Percentiles rank a stretch among this genome's conserved stretches.
Evolutionary conservation across 73 alveolate genomes (phyloP).

Genomic region (Tetrahymena elliotti): DNA sequence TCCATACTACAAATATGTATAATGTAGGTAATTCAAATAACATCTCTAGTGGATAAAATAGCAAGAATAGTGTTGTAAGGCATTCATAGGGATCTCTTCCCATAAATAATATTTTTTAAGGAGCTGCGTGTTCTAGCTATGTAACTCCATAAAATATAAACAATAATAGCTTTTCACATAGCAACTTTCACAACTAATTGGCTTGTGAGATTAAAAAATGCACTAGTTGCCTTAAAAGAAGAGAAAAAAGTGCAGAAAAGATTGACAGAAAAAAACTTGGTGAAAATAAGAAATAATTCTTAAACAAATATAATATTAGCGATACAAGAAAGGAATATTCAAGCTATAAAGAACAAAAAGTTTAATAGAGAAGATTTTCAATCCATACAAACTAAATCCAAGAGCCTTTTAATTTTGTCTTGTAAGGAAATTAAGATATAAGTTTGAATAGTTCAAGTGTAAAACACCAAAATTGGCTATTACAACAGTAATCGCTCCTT

Average conservation of each 20-base stretch:
- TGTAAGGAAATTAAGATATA: background rate
- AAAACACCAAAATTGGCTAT: background rate
- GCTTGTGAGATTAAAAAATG: background rate
- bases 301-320: background rate
- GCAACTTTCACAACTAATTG: background rate
- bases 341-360: background rate
- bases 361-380: background rate
- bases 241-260: background rate
- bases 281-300: background rate
- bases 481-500: background rate
- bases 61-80: background rate
- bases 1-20: background rate
- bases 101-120: background rate
- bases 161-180: background rate
- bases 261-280: background rate
- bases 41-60: background rate
- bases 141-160: background rate
- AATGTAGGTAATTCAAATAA: background rate
- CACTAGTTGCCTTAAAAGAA: background rate
- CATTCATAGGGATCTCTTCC: background rate
- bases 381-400: background rate
- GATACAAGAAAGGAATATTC: background rate
- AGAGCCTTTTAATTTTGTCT: background rate
- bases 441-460: background rate
- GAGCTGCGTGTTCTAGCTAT: background rate